Evolutionary conservation across 805 yeast genomes (phyloP).

Genomic region (Hanseniaspora vineae): DNA sequence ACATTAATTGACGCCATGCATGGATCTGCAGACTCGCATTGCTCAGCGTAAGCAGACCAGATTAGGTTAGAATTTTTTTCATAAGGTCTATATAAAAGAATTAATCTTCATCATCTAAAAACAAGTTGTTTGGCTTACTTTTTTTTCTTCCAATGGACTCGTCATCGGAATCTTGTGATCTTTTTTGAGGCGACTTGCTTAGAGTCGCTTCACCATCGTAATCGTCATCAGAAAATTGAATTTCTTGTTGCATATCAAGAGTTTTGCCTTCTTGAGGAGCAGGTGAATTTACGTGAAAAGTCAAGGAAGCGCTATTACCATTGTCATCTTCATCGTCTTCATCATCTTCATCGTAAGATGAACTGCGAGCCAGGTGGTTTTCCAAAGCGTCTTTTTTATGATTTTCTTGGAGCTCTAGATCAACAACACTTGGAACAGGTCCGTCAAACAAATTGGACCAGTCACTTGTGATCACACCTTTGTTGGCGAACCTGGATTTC

Average conservation of each 20-base stretch:
- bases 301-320: not conserved
- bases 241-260: not conserved
- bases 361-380: not conserved
- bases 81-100: not conserved
- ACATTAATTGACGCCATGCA: constrained; percentile 5
- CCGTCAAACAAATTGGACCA: constrained; percentile 21
- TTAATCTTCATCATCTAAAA: constrained; percentile 9
- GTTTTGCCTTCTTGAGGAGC: too few relatives aligned
- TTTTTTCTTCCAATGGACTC: constrained; percentile 1
- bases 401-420: not conserved
- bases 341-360: not conserved
- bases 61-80: not conserved
- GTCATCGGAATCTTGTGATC: not conserved
- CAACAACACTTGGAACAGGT: constrained; percentile 6
- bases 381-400: not conserved
- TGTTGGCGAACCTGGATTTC: constrained; percentile 16
- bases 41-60: constrained; percentile 6
- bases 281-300: too few relatives aligned
- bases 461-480: constrained; percentile 11
- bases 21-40: constrained; percentile 10
- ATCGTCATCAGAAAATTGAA: not conserved
- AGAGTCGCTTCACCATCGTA: not conserved
- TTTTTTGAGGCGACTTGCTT: not conserved
- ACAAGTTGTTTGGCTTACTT: constrained; percentile 2
- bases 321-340: constrained; percentile 1